Evolutionary conservation across 352 stramenopile genomes (phyloP).

Genomic region (Phytopythium vexans): DNA sequence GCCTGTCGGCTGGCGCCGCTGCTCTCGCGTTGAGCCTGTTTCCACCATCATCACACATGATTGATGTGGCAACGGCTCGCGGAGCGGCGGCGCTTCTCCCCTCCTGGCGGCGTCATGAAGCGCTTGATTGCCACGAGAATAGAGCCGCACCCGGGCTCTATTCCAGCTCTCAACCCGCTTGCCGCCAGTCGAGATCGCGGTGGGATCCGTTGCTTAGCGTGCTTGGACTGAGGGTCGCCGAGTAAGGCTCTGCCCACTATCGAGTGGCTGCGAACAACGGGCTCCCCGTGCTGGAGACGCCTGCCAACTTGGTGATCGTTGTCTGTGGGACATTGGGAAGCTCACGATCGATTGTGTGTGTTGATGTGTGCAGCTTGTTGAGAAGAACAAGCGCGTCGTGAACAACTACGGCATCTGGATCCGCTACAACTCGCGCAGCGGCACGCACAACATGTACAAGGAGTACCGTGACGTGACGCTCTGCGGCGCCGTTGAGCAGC

Average conservation of each 20-base stretch:
- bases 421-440: conserved; percentile 98
- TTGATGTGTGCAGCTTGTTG: conserved; percentile 74
- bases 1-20: conserved; percentile 1
- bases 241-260: neutral
- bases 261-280: neutral
- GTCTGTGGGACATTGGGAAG: neutral
- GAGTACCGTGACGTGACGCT: conserved; percentile 99
- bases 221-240: conserved; percentile 19
- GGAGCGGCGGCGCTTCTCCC: conserved; percentile 1
- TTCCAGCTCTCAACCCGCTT: conserved; percentile 89
- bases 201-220: conserved; percentile 76
- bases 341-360: neutral
- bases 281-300: neutral
- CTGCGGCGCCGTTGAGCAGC: conserved; percentile 97
- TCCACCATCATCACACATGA: neutral
- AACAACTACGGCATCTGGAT: conserved; percentile 99
- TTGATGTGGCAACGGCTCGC: too few relatives aligned
- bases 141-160: conserved; percentile 24
- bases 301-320: neutral
- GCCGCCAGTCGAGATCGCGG: conserved; percentile 26
- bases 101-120: conserved; percentile 61
- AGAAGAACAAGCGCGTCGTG: conserved; percentile 98
- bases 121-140: conserved; percentile 87
- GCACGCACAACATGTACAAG: conserved; percentile 99
- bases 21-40: neutral